phyloP scores from a whole-genome alignment of 1,284 basidiomycete genomes.

The Baeospora myosura region DNA sequence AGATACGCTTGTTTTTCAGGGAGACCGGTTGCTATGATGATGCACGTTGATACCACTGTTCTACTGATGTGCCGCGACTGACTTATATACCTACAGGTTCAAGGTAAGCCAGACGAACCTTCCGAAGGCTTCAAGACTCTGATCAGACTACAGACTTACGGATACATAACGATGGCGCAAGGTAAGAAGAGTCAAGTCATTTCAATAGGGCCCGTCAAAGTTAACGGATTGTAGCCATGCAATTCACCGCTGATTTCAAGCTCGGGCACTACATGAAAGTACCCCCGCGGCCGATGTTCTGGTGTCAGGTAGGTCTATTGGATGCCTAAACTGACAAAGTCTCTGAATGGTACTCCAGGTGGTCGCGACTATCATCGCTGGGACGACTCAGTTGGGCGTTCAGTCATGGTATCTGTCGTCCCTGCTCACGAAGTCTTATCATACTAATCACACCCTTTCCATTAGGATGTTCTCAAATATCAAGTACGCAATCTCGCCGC shows the following conservation, averaged over 20 bases:
- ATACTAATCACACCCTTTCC: not conserved
- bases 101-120: too few species aligned
- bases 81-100: not conserved
- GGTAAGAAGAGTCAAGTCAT: constrained; percentile 20
- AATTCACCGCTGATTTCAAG: constrained; percentile 63
- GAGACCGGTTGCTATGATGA: constrained; percentile 53
- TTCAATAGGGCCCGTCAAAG: too few species aligned
- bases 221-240: constrained; percentile 29
- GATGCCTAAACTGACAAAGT: not conserved
- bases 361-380: constrained; percentile 54
- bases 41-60: constrained; percentile 26
- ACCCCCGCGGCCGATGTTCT: constrained; percentile 50
- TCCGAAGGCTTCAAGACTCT: not conserved
- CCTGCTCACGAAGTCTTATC: not conserved
- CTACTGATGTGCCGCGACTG: not conserved
- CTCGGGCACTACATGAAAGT: constrained; percentile 70
- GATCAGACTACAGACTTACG: constrained; percentile 32
- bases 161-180: constrained; percentile 40
- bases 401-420: constrained; percentile 39
- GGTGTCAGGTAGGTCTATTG: constrained; percentile 34
- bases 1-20: constrained; percentile 41
- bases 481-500: constrained; percentile 19
- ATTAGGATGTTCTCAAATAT: constrained; percentile 52
- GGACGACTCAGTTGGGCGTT: constrained; percentile 56
- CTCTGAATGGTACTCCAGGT: constrained; percentile 32